Percentiles rank a stretch among this genome's conserved stretches.
phyloP scores from a whole-genome alignment of 768 basidiomycete species.

The Tulasnella sp. region DNA sequence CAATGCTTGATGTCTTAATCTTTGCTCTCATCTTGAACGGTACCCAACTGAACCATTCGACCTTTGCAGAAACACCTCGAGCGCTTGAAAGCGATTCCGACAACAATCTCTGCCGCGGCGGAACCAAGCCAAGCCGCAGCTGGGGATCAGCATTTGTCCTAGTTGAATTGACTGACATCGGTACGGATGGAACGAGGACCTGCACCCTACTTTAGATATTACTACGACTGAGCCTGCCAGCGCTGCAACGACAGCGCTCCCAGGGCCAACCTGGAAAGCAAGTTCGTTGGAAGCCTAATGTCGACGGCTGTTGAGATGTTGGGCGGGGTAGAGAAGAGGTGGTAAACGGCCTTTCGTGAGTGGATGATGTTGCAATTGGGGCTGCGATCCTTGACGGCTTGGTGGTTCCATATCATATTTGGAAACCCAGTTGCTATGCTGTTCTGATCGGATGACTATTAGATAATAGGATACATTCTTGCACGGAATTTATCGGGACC shows the following conservation, averaged over 20 bases:
- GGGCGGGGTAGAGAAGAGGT: background rate
- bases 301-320: background rate
- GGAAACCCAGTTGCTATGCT: no score
- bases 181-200: constrained; percentile 57
- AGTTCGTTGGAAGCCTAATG: background rate
- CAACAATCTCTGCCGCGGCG: constrained; percentile 43
- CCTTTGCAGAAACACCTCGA: constrained; percentile 68
- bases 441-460: no score
- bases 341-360: background rate
- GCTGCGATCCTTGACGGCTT: constrained; percentile 3
- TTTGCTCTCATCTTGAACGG: constrained; percentile 11
- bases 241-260: no score
- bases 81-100: constrained; percentile 81
- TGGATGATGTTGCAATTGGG: background rate
- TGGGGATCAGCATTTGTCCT: constrained; percentile 80
- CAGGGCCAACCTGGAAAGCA: no score
- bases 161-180: constrained; percentile 60
- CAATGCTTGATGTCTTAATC: constrained; percentile 23
- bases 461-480: no score
- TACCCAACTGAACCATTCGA: background rate
- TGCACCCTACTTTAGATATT: no score
- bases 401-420: no score
- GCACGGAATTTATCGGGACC: no score
- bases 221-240: no score
- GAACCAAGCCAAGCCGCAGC: constrained; percentile 49